phyloP scores from a whole-genome alignment of 495 filamentous ascomycete species.

The Daldinia grandis region DNA sequence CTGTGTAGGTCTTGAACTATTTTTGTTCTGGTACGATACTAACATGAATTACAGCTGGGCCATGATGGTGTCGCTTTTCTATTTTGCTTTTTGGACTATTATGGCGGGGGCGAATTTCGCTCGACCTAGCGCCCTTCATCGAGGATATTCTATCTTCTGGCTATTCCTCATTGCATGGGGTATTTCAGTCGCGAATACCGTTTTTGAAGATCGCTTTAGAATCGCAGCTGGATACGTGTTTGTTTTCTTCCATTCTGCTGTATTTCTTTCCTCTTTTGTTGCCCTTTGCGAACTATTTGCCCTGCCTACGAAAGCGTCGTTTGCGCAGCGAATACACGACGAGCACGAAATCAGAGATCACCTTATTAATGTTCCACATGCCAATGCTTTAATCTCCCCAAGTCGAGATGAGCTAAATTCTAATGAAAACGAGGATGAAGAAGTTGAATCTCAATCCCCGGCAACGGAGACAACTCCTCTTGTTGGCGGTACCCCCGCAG shows the following conservation, averaged over 20 bases:
- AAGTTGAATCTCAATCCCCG: conserved; percentile 60
- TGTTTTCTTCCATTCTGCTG: conserved; percentile 77
- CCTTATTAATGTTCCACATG: conserved; percentile 42
- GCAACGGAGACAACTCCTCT: conserved; percentile 83
- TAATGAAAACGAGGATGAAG: conserved; percentile 55
- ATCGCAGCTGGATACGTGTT: conserved; percentile 84
- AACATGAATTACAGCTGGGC: conserved; percentile 62
- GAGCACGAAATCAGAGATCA: conserved; percentile 57
- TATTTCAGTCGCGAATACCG: conserved; percentile 74
- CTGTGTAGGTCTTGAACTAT: conserved; percentile 62
- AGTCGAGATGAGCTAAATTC: conserved; percentile 37
- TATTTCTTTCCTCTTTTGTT: conserved; percentile 78
- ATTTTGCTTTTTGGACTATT: conserved; percentile 83
- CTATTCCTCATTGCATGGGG: conserved; percentile 78
- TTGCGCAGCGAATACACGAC: conserved; percentile 60
- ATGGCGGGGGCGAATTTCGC: conserved; percentile 81
- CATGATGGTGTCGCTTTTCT: conserved; percentile 85
- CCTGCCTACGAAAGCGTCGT: conserved; percentile 74
- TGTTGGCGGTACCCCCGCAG: conserved; percentile 60
- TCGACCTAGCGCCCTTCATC: conserved; percentile 85
- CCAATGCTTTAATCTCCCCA: conserved; percentile 44
- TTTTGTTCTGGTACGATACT: conserved; percentile 15
- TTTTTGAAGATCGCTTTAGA: conserved; percentile 72
- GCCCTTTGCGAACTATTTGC: conserved; percentile 80
- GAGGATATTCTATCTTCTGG: conserved; percentile 84